phyloP scores from a whole-genome alignment of 208 protist genomes.

The Trypanosoma cruzi region DNA sequence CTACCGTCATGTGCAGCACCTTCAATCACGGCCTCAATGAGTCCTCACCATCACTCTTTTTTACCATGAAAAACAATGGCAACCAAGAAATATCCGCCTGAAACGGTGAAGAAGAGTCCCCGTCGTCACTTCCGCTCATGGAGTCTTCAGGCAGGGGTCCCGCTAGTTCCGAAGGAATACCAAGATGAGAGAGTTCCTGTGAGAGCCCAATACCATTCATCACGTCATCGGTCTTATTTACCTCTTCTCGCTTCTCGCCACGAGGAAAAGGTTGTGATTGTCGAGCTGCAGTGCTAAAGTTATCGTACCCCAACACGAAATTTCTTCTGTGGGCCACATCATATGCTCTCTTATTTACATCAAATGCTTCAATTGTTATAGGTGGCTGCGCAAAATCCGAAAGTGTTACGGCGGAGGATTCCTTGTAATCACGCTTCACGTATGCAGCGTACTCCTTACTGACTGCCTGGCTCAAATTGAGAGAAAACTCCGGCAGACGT shows the following conservation, averaged over 20 bases:
- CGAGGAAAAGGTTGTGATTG: neutral
- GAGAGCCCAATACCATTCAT: neutral
- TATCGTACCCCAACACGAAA: constrained; percentile 20
- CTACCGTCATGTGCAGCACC: neutral
- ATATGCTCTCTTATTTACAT: constrained; percentile 25
- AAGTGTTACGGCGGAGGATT: constrained; percentile 24
- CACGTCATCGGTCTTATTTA: neutral
- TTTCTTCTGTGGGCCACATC: constrained; percentile 3
- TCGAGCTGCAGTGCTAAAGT: neutral
- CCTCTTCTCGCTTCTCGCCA: neutral
- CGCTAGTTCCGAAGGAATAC: constrained; percentile 25
- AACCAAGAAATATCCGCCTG: constrained; percentile 34
- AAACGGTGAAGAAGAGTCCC: constrained; percentile 12
- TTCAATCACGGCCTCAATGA: neutral
- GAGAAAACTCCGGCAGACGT: constrained; percentile 45
- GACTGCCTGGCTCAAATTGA: constrained; percentile 31
- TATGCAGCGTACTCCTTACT: constrained; percentile 29
- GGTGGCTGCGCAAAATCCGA: constrained; percentile 44
- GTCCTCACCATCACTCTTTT: constrained; percentile 2
- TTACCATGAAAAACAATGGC: constrained; percentile 1
- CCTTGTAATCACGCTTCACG: constrained; percentile 9
- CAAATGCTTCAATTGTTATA: constrained; percentile 42
- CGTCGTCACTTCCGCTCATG: constrained; percentile 34
- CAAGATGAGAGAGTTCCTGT: constrained; percentile 17
- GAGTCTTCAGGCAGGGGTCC: constrained; percentile 35